Evolutionary conservation across 1,284 basidiomycete genomes (phyloP), one percentile per base, ranked within the genome.

Genomic region (Chalciporus sp.): DNA sequence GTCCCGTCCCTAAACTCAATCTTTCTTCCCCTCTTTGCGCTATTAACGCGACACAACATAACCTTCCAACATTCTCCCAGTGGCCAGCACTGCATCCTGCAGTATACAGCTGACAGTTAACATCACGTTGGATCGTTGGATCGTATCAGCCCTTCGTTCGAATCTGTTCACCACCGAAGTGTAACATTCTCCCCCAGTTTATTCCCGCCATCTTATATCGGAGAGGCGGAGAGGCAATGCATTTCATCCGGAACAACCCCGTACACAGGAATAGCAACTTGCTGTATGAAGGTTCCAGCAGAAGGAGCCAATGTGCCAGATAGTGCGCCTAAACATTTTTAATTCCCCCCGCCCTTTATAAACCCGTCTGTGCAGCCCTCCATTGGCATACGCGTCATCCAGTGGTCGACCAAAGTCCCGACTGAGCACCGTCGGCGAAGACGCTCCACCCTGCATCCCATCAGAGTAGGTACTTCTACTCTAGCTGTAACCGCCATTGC

Each of bases 201-300:
- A 47, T 47, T 39, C 17, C 31, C 27, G 37, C 51, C 37, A 51
- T 7, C 17, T 17, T 37, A 7, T 7, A 17, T 17, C 8, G 35
- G 11, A 33, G 8, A 44, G 29, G 56, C 8, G 35, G 11, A 33
- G 8, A 44, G 29, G 56, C 42, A 3, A 61, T 59, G 55, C 14
- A 35, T 7, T 23, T 4, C 7, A 29, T 1, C 7, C 20, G 20
- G 60, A 47, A 67, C 52, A 64, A 54, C 65, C 49, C 33, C 14
- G 6, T 11, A 4, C 52, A 65, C 60, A 67, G 66, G 39, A 69
- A 16, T 23, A 29, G 12, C 23, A 39, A 42, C 16, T 2, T 68
- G 64, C 62, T 69, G 65, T 63, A 55, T n/a, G 11, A 2, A 37
- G 27, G 52, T 49, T 37, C 50, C 39, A 53, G 45, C 33, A 31